Base-by-base conservation (phyloP, 1,139 yeast genomes). In the Pichia sp. region DNA sequence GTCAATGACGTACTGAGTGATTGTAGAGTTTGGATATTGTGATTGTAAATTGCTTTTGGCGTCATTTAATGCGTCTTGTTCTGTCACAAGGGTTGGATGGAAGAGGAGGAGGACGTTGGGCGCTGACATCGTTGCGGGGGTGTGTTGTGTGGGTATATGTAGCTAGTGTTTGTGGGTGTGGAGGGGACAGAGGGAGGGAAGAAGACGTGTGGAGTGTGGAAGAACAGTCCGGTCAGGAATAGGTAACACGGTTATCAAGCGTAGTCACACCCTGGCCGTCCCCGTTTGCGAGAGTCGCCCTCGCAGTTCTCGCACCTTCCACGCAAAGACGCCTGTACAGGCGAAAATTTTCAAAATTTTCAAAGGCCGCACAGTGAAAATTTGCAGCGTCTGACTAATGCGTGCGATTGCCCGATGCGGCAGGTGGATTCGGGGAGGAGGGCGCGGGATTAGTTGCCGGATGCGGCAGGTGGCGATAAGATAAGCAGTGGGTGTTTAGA, bases 51-150 rank as follows among this genome's bases (percentile, higher is more conserved):
- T 35, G 40, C 50, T 30, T 56, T 79, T 76, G 40, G 69, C 63
- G 3, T 57, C 45, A 40, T 69, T 75, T 21, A 83, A 80, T 35
- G 65, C 52, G 20, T 66, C 70, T 32, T 82, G 83, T 38, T 79
- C 76, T 0, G 87, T 78, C 6, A 86, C 90, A 45, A 81, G 76
- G 6, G 87, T 81, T 12, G 94, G 93, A 58, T 85, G 91, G 44
- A 86, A 73, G 46, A 86, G 70, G 38, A 85, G 68, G 45, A 84
- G 66, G 28, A 60, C 53, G 33, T 47, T 40, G 18, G 9, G 17
- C 11, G n/a, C 34, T 6, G 32, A 28, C 33, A 41, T 41, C 5
- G n/a, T 28, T 28, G n/a, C n/a, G n/a, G n/a, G n/a, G n/a, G n/a
- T n/a, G n/a, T n/a, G n/a, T n/a, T n/a, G n/a, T n/a, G n/a, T n/a